Base-by-base conservation (phyloP, 23 red algal genomes). In the Gracilaria domingensis region DNA sequence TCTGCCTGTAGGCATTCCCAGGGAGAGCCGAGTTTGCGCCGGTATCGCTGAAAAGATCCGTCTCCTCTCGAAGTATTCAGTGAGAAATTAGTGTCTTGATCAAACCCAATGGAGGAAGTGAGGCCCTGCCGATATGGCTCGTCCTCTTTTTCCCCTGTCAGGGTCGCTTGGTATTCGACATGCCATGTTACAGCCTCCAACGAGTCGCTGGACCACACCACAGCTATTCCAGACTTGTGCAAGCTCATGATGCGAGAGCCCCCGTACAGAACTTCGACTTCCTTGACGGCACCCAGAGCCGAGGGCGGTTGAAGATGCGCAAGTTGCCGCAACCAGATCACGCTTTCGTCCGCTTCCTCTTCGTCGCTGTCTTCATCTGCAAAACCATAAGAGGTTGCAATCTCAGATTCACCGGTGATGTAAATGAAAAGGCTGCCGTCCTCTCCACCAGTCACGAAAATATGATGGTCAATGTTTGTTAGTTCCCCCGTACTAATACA, bases 341-440 rank as follows among this genome's bases (percentile, higher is more conserved):
- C 81, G 6, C 69, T 81, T 49, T 79, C 81, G 12, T 85, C 70
- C 16, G 28, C 65, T 48, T 86, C 81, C 14, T 85, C 89, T 48
- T 85, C 89, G 13, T 75, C 79, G 56, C 30, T 66, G 9, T 76
- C 89, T 7, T 8, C 51, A 16, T 50, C 69, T 24, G 23, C 40
- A 61, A 32, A 32, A 12, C 69, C 67, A 17, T 36, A 38, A 9
- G 13, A 70, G 13, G 65, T 70, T 38, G 65, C 65, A n/a, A 81
- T 49, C 53, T 84, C 78, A 35, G 81, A 75, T 28, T 74, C 79
- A 32, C 56, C 61, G 3, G 80, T 81, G n/a, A 36, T 65, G 80
- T 93, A 93, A 17, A 93, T 49, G 37, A 73, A 54, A 12, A 86
- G 44, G 30, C 74, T 78, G 26, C 91, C 91, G 58, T 93, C 91